Conservation (phyloP, 768 basidiomycete species). For the Lactarius vividus region DNA sequence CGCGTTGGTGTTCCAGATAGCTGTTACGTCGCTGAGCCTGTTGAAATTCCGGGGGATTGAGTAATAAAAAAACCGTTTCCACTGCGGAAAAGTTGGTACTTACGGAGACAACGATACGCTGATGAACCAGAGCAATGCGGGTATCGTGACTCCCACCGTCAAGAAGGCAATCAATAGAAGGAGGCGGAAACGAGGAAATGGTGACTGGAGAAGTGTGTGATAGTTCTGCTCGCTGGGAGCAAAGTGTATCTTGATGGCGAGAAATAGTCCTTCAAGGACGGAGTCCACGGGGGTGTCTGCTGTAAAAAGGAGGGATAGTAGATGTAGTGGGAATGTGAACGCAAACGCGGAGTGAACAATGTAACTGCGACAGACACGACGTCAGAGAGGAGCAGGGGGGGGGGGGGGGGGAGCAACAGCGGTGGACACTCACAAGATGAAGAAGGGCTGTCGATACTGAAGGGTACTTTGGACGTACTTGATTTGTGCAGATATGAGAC, state of each 20-base stretch:
- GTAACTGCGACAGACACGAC: slow-evolving; percentile 52
- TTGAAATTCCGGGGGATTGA: background rate
- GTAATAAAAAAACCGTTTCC: background rate
- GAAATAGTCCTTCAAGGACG: slow-evolving; percentile 51
- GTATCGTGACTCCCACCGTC: slow-evolving; percentile 59
- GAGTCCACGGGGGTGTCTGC: slow-evolving; percentile 47
- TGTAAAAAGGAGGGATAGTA: slow-evolving; percentile 57
- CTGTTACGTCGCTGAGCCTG: slow-evolving; percentile 80
- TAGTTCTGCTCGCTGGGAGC: slow-evolving; percentile 13
- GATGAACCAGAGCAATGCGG: slow-evolving; percentile 72
- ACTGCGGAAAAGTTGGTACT: slow-evolving; percentile 34
- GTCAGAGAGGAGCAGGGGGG: slow-evolving; percentile 1
- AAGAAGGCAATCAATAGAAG: slow-evolving; percentile 35
- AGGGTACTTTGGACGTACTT: slow-evolving; percentile 79
- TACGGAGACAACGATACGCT: slow-evolving; percentile 71
- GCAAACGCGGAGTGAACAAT: slow-evolving; percentile 81
- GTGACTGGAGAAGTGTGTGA: slow-evolving; percentile 4
- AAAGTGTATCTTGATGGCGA: slow-evolving; percentile 43
- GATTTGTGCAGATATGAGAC: background rate
- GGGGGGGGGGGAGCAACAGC: no score
- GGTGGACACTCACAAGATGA: slow-evolving; percentile 64
- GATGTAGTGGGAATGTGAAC: slow-evolving; percentile 79
- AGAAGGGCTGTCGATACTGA: slow-evolving; percentile 83
- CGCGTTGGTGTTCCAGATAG: slow-evolving; percentile 81
- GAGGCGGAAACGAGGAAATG: slow-evolving; percentile 38